These are phyloP conservation scores for Ganoderma meredithae DNA, from an alignment of 1,284 basidiomycete species.

Conservation along the genomic window DNA sequence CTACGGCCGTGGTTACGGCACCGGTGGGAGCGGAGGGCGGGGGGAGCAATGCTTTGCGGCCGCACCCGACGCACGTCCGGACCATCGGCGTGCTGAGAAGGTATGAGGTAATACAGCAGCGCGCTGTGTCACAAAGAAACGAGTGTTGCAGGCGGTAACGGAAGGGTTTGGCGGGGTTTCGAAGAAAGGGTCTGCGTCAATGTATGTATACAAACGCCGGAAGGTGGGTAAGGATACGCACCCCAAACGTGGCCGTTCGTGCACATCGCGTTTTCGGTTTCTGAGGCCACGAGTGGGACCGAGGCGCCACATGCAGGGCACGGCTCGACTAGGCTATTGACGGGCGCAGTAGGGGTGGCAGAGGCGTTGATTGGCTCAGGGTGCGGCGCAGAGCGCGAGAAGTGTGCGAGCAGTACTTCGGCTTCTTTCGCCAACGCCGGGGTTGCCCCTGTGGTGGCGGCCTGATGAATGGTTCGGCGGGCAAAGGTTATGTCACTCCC, in stretches of 20 bases:
- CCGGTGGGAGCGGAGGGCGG: slow-evolving; percentile 46
- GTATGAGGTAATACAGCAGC: slow-evolving; percentile 77
- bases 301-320: slow-evolving; percentile 74
- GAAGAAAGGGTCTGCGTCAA: slow-evolving; percentile 1
- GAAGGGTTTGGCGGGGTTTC: not conserved
- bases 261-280: slow-evolving; percentile 66
- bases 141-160: not conserved
- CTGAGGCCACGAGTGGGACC: slow-evolving; percentile 56
- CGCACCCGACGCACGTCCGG: slow-evolving; percentile 74
- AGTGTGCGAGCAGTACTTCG: slow-evolving; percentile 49
- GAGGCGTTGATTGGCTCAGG: slow-evolving; percentile 26
- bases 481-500: slow-evolving; percentile 66
- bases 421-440: slow-evolving; percentile 60
- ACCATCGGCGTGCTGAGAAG: slow-evolving; percentile 72
- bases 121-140: slow-evolving; percentile 48
- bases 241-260: slow-evolving; percentile 74
- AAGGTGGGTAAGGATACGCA: slow-evolving; percentile 40
- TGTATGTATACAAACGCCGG: not conserved
- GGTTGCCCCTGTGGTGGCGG: slow-evolving; percentile 54
- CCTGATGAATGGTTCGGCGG: slow-evolving; percentile 61
- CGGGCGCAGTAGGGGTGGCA: slow-evolving; percentile 10
- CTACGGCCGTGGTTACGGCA: slow-evolving; percentile 9
- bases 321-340: slow-evolving; percentile 51
- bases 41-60: slow-evolving; percentile 68
- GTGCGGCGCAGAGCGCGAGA: slow-evolving; percentile 41